Percentiles rank a stretch among this genome's conserved stretches.
These are phyloP conservation scores for Aaosphaeria arxii DNA, from an alignment of 2,329 filamentous ascomycete species.

Conservation along the genomic window DNA sequence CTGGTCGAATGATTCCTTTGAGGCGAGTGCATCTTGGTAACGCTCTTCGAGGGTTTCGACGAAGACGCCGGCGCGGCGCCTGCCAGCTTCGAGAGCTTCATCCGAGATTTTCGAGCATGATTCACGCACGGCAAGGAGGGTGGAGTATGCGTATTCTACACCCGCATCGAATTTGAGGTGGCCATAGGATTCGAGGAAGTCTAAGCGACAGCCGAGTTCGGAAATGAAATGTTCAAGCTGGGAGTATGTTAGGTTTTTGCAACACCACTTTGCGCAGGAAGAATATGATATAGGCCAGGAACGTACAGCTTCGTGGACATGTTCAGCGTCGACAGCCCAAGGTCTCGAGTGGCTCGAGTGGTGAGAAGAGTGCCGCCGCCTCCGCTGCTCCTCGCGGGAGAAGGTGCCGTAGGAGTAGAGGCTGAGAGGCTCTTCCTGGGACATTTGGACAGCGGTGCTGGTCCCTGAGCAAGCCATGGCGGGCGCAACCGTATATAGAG, in stretches of 20 bases:
- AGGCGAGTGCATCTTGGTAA: constrained; percentile 81
- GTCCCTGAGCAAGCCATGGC: constrained; percentile 11
- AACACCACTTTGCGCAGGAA: background rate
- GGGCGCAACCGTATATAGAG: constrained; percentile 5
- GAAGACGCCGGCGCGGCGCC: constrained; percentile 79
- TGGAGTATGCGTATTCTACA: constrained; percentile 80
- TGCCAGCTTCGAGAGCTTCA: constrained; percentile 83
- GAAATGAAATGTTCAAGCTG: constrained; percentile 77
- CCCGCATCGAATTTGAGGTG: constrained; percentile 80
- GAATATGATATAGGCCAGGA: background rate
- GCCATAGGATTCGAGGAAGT: constrained; percentile 84
- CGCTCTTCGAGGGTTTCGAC: constrained; percentile 87
- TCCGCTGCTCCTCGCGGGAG: constrained; percentile 29
- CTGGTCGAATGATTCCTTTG: constrained; percentile 83
- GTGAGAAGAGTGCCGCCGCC: constrained; percentile 48
- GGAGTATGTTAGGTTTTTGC: constrained; percentile 12
- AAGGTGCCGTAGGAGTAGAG: constrained; percentile 34
- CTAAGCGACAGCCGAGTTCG: constrained; percentile 81
- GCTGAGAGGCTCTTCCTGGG: constrained; percentile 44
- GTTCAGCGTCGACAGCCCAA: constrained; percentile 46
- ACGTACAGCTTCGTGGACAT: constrained; percentile 44
- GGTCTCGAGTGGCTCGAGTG: constrained; percentile 38
- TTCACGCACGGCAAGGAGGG: constrained; percentile 80
- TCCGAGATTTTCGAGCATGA: constrained; percentile 88
- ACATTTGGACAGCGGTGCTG: constrained; percentile 33